Evolutionary conservation across 2,329 filamentous ascomycete species (phyloP), one percentile per base, ranked within the genome.

Genomic region (Eutypa lata): DNA sequence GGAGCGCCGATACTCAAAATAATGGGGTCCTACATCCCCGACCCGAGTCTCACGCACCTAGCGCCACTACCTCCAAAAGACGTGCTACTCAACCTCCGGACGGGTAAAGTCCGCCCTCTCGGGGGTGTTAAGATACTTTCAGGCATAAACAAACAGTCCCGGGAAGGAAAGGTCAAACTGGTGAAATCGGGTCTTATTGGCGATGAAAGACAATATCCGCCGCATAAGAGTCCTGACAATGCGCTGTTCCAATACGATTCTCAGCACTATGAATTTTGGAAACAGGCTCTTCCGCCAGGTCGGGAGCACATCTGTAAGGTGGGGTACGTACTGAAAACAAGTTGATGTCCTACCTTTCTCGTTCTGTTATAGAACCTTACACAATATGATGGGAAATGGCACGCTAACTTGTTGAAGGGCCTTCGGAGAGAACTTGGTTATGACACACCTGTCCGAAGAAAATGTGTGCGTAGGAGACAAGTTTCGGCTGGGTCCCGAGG

Each of bases 401-500:
- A n/a, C n/a, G n/a, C n/a, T n/a, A n/a, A n/a, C n/a, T n/a, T n/a
- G n/a, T n/a, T n/a, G n/a, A n/a, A n/a, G n/a, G 2, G 82, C 76
- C 0, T 87, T 87, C 57, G 84, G 84, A 19, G 84, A 88, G 69
- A 88, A 87, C 60, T 68, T 87, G 3, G 79, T 84, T 24, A 79
- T 74, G 2, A 63, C 67, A 0, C 69, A 73, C 47, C 76, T 86
- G 66, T 83, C 83, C 55, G 84, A 88, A 69, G 71, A 72, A 35
- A 87, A 83, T 55, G 68, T 87, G 3, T 87, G 84, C 64, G 81
- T 88, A 48, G 84, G 84, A 26, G 85, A 88, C 58, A 71, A 79
- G n/a, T 74, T 84, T 18, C 70, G 75, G 0, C 74, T 87, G 7
- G 76, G 66, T 7, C 49, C 56, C 10, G 61, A 62, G 16, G 74